A percentile compares a stretch with the other conserved stretches of the same genome.
phyloP scores from a whole-genome alignment of 2,329 filamentous ascomycete species.

The Drechmeria coniospora region DNA sequence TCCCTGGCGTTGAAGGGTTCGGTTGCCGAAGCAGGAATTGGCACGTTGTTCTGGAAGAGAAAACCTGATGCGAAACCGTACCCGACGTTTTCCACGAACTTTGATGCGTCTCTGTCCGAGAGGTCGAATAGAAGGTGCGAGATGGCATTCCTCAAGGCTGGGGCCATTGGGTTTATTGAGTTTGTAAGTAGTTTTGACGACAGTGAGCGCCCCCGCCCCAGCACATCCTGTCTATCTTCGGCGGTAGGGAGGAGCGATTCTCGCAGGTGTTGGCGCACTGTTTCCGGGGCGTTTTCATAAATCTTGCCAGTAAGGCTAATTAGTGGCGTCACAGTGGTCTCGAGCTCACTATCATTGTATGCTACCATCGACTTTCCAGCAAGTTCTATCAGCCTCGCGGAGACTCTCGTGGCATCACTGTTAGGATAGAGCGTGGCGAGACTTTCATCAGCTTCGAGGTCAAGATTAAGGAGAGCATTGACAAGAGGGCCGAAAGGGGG shows the following conservation, averaged over 20 bases:
- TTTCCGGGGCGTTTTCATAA: conserved; percentile 51
- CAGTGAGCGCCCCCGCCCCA: conserved; percentile 61
- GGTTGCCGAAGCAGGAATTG: conserved; percentile 52
- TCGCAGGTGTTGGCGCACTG: conserved; percentile 46
- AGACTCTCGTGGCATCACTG: conserved; percentile 40
- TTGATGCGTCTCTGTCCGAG: conserved; percentile 62
- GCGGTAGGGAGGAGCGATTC: conserved; percentile 58
- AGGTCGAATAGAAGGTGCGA: conserved; percentile 75
- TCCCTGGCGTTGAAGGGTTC: conserved; percentile 23
- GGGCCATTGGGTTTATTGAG: conserved; percentile 56
- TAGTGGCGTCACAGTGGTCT: conserved; percentile 54
- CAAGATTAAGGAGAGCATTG: conserved; percentile 69
- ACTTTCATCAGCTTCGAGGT: conserved; percentile 42
- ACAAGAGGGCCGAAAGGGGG: conserved; percentile 56
- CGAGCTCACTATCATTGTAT: conserved; percentile 56
- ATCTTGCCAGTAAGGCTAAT: conserved; percentile 58
- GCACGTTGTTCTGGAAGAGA: conserved; percentile 68
- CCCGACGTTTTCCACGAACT: conserved; percentile 80
- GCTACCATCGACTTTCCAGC: conserved; percentile 48
- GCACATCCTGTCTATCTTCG: conserved; percentile 57
- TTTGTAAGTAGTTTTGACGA: conserved; percentile 64
- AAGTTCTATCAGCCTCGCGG: conserved; percentile 52
- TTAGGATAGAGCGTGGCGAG: conserved; percentile 51
- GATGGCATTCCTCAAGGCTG: conserved; percentile 58
- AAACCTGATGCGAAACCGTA: conserved; percentile 91